Evolutionary conservation across 1,284 basidiomycete species (phyloP).

Genomic region (Apiotrichum sp.): DNA sequence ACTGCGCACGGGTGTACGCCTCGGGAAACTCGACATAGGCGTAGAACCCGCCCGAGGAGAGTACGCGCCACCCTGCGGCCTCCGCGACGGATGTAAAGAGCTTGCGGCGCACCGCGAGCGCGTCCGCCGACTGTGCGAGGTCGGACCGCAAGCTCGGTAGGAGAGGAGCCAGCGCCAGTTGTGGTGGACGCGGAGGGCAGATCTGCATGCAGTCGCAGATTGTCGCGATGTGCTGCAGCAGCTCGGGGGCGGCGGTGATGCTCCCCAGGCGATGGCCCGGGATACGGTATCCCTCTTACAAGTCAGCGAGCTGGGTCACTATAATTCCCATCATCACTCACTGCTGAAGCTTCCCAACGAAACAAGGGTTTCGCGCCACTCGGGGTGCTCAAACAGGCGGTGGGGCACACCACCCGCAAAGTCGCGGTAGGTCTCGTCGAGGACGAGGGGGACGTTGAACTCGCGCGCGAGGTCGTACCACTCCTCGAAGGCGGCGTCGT

Average conservation of each 20-base stretch:
- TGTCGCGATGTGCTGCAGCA: slow-evolving; percentile 57
- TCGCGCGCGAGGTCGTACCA: slow-evolving; percentile 61
- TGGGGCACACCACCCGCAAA: slow-evolving; percentile 56
- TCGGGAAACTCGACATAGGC: slow-evolving; percentile 66
- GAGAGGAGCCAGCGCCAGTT: slow-evolving; percentile 59
- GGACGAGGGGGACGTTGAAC: slow-evolving; percentile 61
- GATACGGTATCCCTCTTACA: slow-evolving; percentile 70
- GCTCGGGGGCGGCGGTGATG: slow-evolving; percentile 59
- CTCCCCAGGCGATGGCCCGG: slow-evolving; percentile 78
- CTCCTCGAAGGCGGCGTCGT: slow-evolving; percentile 55
- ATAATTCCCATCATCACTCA: slow-evolving; percentile 16
- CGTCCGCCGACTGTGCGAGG: slow-evolving; percentile 53
- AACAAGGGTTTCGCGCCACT: slow-evolving; percentile 62
- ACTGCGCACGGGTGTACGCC: slow-evolving; percentile 43
- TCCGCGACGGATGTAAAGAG: slow-evolving; percentile 52
- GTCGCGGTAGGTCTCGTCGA: slow-evolving; percentile 88
- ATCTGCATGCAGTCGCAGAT: slow-evolving; percentile 72
- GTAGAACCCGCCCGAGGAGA: slow-evolving; percentile 65
- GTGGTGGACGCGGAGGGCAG: slow-evolving; percentile 66
- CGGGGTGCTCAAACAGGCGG: slow-evolving; percentile 43
- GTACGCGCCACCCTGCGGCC: slow-evolving; percentile 59
- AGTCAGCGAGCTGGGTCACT: neutral
- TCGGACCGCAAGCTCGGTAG: slow-evolving; percentile 55
- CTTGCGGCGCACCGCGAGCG: slow-evolving; percentile 56
- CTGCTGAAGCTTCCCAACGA: slow-evolving; percentile 67